phyloP scores from a whole-genome alignment of 1,284 basidiomycete genomes.

The Takashimella tepidaria region DNA sequence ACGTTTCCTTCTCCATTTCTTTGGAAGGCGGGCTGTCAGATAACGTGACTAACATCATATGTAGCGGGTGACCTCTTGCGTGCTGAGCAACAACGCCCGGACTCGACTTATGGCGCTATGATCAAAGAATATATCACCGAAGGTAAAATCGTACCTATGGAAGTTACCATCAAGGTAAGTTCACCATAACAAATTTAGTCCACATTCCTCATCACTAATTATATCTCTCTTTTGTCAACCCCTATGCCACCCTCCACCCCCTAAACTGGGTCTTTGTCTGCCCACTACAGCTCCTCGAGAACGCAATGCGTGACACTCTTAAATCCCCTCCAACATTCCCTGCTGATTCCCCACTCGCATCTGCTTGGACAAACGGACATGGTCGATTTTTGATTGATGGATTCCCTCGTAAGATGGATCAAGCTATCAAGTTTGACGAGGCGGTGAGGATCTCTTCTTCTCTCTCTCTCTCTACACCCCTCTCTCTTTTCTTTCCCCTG shows the following conservation, averaged over 20 bases:
- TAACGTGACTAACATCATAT: neutral
- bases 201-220: too few species aligned
- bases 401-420: slow-evolving; percentile 98
- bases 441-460: slow-evolving; percentile 54
- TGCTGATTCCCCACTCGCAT: slow-evolving; percentile 13
- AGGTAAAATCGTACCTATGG: slow-evolving; percentile 93
- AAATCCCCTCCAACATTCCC: slow-evolving; percentile 31
- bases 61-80: slow-evolving; percentile 93
- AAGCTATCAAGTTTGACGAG: slow-evolving; percentile 88
- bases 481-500: neutral
- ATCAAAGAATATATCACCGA: slow-evolving; percentile 88
- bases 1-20: too few species aligned
- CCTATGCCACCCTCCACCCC: too few species aligned
- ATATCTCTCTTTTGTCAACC: too few species aligned
- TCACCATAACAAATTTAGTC: too few species aligned
- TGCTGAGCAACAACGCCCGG: slow-evolving; percentile 82
- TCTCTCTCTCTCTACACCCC: neutral
- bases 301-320: slow-evolving; percentile 75
- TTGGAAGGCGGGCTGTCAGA: neutral
- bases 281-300: slow-evolving; percentile 64
- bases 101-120: slow-evolving; percentile 77
- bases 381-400: slow-evolving; percentile 95
- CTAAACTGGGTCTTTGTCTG: neutral
- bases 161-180: slow-evolving; percentile 79
- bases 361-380: slow-evolving; percentile 65